Percentiles rank a stretch among this genome's conserved stretches.
phyloP scores from a whole-genome alignment of 192 early-diverging fungal genomes.

The Coemansia sp. region DNA sequence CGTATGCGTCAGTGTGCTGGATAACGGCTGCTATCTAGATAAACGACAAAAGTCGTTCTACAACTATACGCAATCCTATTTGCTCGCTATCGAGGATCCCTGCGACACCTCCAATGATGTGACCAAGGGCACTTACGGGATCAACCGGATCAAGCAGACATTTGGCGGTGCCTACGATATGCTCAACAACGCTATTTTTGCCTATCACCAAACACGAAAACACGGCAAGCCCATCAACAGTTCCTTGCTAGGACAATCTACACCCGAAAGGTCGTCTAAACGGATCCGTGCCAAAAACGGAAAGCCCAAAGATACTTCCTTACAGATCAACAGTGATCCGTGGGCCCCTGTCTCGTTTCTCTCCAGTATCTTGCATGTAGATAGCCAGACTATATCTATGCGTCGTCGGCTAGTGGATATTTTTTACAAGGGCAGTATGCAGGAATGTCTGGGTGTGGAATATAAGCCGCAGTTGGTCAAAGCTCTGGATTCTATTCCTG shows the following conservation, averaged over 20 bases:
- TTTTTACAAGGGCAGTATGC: slow-evolving; percentile 40
- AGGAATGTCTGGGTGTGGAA: slow-evolving; percentile 29
- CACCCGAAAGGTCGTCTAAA: slow-evolving; percentile 14
- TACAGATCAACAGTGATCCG: slow-evolving; percentile 31
- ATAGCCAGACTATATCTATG: slow-evolving; percentile 9
- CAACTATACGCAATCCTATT: slow-evolving; percentile 31
- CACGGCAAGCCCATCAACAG: slow-evolving; percentile 49
- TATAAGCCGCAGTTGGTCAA: slow-evolving; percentile 36
- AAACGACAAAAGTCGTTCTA: slow-evolving; percentile 26
- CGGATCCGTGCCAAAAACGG: slow-evolving; percentile 23
- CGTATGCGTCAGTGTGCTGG: slow-evolving; percentile 63
- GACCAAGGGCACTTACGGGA: slow-evolving; percentile 49
- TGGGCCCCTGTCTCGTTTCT: slow-evolving; percentile 49
- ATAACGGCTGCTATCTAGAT: slow-evolving; percentile 58
- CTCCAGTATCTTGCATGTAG: slow-evolving; percentile 40
- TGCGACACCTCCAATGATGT: slow-evolving; percentile 58
- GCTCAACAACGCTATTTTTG: slow-evolving; percentile 48
- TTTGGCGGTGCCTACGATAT: slow-evolving; percentile 52
- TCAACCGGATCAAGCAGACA: slow-evolving; percentile 43
- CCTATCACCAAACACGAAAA: slow-evolving; percentile 52
- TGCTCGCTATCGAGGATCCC: slow-evolving; percentile 60
- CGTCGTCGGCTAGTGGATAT: slow-evolving; percentile 18
- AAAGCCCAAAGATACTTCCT: neutral
- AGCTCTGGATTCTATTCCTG: slow-evolving; percentile 9
- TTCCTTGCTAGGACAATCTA: neutral